Evolutionary conservation across 2,329 filamentous ascomycete genomes (phyloP), one percentile per base, ranked within the genome.

Genomic region (Clarireedia sp.): DNA sequence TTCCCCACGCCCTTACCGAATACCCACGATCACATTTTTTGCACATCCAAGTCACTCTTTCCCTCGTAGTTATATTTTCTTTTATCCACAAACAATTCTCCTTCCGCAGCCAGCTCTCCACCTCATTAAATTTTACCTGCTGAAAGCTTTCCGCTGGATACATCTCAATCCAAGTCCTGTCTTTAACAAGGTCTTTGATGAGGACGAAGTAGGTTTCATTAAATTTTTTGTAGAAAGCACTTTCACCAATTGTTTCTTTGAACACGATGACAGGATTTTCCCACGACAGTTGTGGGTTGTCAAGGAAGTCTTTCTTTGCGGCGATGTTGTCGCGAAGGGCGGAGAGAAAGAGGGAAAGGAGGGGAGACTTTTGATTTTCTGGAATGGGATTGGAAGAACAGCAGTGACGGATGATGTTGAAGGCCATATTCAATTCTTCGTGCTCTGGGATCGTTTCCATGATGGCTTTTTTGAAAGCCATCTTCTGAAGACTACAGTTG

Each of bases 141-240:
- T 41, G 17, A 19, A 41, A 41, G n/a, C 38, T 41, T 19, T 41
- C 38, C 17, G 16, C 38, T n/a, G 38, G 38, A 44, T 45, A 44
- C 38, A 36, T 51, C 38, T 51, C 24, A 51, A 51, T 45, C 17
- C 33, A 45, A 12, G 49, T 23, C 16, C 49, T 51, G n/a, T 51
- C 10, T 33, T 44, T 21, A 14, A 21, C 24, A 5, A 44, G 24
- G 7, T 45, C 12, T n/a, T 21, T n/a, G 40, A 14, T 45, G n/a
- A 45, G 24, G 8, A 45, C 2, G 9, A 51, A 45, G 19, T 36
- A 45, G 19, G 16, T n/a, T 2, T 4, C 12, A 5, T 17, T 12
- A 16, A 43, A 45, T 12, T n/a, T 14, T 6, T 17, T 24, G 1
- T 16, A 12, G 12, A 16, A 14, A n/a, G 14, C 14, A 5, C 7